A percentile compares a stretch with the other conserved stretches of the same genome.
Evolutionary conservation across 495 filamentous ascomycete genomes (phyloP).

Genomic region (Tetracladium marchalianum): DNA sequence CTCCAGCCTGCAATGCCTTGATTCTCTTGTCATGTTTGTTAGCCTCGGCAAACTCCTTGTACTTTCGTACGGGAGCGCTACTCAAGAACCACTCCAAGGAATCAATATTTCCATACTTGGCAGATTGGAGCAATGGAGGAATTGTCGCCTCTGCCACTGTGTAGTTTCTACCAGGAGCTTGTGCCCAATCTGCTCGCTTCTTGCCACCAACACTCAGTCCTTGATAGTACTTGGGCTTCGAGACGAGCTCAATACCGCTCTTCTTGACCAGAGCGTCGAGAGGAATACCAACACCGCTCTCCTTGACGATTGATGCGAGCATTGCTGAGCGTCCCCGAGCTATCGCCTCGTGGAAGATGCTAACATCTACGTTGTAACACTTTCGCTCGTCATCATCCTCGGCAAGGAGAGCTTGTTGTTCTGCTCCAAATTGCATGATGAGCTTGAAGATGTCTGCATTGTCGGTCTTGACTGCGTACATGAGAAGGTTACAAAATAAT

Average conservation of each 20-base stretch:
- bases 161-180: not conserved
- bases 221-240: conserved; percentile 59
- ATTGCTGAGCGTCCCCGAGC: conserved; percentile 30
- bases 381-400: conserved; percentile 13
- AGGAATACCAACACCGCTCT: conserved; percentile 49
- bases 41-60: conserved; percentile 50
- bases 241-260: conserved; percentile 44
- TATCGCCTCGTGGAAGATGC: conserved; percentile 32
- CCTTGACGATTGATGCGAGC: conserved; percentile 39
- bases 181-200: conserved; percentile 45
- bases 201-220: conserved; percentile 62
- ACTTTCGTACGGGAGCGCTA: conserved; percentile 49
- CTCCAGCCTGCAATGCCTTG: conserved; percentile 39
- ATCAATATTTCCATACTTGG: conserved; percentile 43
- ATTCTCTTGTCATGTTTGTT: conserved; percentile 46
- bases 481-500: not conserved
- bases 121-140: conserved; percentile 51
- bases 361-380: conserved; percentile 14
- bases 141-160: conserved; percentile 7
- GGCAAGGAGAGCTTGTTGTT: conserved; percentile 16
- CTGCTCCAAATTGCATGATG: conserved; percentile 31
- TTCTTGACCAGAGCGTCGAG: conserved; percentile 46
- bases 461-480: conserved; percentile 20
- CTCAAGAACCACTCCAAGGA: conserved; percentile 62
- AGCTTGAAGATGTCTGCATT: conserved; percentile 32